Conservation (phyloP, 2,329 filamentous ascomycete species). For the Eurotiales sp. region DNA sequence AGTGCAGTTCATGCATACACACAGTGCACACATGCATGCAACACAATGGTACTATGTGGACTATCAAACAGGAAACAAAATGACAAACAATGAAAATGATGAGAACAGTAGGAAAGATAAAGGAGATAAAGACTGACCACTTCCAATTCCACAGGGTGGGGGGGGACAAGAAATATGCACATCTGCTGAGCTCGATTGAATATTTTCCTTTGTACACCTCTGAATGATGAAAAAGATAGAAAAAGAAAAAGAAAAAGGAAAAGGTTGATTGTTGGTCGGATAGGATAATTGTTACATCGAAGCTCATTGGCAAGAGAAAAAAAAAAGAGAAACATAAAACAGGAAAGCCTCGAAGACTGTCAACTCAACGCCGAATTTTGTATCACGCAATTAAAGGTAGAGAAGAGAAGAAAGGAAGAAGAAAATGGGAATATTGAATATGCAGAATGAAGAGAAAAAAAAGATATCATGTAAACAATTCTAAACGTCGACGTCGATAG, state of each 20-base stretch:
- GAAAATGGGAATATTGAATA: conserved; percentile 15
- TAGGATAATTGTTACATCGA: conserved; percentile 10
- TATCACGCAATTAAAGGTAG: conserved; percentile 26
- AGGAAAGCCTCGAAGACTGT: conserved; percentile 33
- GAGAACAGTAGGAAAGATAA: not conserved
- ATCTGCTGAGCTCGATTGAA: conserved; percentile 14
- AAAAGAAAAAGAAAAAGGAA: not conserved
- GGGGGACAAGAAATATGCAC: not conserved
- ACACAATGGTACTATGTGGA: not conserved
- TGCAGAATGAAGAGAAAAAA: conserved; percentile 17
- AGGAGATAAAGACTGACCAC: not conserved
- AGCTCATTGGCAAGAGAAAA: conserved; percentile 18
- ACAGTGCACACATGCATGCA: not conserved
- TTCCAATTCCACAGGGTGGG: not conserved
- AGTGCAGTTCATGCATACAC: not conserved
- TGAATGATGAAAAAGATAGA: not conserved
- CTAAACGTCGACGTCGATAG: conserved; percentile 13
- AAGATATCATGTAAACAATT: conserved; percentile 14
- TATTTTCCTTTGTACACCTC: not conserved
- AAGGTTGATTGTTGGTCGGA: not conserved
- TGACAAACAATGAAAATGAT: not conserved
- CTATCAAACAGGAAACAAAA: conserved; percentile 17
- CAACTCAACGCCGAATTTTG: conserved; percentile 33
- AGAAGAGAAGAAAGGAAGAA: conserved; percentile 8
- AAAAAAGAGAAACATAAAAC: conserved; percentile 19